These are phyloP conservation scores for Phytophthora pisi DNA, from an alignment of 352 stramenopile genomes.

Conservation along the genomic window DNA sequence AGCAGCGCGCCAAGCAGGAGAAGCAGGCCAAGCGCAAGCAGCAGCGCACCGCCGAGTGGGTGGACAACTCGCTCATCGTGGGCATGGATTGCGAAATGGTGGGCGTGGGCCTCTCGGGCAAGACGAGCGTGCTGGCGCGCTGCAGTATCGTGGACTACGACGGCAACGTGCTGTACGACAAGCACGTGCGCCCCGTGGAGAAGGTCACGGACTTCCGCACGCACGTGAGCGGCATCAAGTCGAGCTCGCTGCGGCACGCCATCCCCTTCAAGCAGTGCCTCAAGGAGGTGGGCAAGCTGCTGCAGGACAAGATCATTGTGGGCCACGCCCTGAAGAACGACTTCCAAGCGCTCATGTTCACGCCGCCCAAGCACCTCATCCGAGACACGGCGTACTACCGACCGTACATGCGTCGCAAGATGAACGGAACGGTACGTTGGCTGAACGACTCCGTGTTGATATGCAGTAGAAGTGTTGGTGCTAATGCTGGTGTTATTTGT, in stretches of 20 bases:
- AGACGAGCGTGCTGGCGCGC: conserved; percentile 80
- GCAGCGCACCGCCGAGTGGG: conserved; percentile 66
- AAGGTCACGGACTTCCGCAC: conserved; percentile 89
- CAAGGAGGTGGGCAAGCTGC: conserved; percentile 81
- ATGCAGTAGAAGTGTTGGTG: background rate
- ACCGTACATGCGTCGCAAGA: conserved; percentile 87
- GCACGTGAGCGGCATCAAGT: conserved; percentile 84
- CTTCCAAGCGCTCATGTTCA: conserved; percentile 89
- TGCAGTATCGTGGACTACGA: conserved; percentile 90
- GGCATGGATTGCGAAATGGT: conserved; percentile 93
- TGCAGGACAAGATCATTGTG: conserved; percentile 85
- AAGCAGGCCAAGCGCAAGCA: conserved; percentile 59
- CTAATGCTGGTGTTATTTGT: conserved; percentile 2
- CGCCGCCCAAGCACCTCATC: conserved; percentile 76
- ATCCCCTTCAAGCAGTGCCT: conserved; percentile 84
- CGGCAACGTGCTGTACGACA: conserved; percentile 84
- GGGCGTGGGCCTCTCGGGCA: conserved; percentile 75
- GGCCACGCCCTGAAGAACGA: conserved; percentile 87
- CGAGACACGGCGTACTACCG: conserved; percentile 86
- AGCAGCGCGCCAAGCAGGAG: conserved; percentile 52
- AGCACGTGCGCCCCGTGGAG: conserved; percentile 80
- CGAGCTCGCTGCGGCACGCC: conserved; percentile 67
- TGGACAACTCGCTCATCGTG: conserved; percentile 77
- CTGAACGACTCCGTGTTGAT: background rate
- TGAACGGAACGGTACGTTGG: conserved; percentile 76